Evolutionary conservation across 306 rosid species (phyloP).

Genomic region (Prunus dulcis): DNA sequence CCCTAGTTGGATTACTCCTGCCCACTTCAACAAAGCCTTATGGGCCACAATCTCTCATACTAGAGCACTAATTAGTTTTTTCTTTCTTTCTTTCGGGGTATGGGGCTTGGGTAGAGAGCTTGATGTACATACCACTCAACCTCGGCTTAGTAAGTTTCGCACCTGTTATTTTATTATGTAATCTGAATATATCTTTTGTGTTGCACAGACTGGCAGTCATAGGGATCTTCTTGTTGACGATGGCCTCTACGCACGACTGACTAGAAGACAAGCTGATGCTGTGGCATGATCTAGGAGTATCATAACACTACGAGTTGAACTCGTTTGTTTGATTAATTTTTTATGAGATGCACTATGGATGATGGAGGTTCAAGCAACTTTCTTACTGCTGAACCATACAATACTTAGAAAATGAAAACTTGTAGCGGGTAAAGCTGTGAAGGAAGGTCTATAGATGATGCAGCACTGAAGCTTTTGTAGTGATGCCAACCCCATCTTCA

Average conservation of each 20-base stretch:
- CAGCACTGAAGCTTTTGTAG: not conserved
- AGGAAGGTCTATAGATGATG: not conserved
- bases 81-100: not conserved
- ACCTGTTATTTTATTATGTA: not conserved
- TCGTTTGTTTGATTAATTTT: not conserved
- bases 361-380: constrained; percentile 24
- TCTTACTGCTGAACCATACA: constrained; percentile 35
- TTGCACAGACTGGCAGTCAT: constrained; percentile 71
- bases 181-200: constrained; percentile 8
- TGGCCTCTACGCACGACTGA: constrained; percentile 78
- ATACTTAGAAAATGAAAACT: constrained; percentile 11
- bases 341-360: constrained; percentile 21
- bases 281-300: constrained; percentile 45
- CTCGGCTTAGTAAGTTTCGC: not conserved
- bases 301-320: not conserved
- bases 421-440: not conserved
- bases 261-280: constrained; percentile 78
- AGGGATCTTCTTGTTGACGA: constrained; percentile 68
- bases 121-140: not conserved
- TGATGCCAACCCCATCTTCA: constrained; percentile 1
- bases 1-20: not conserved
- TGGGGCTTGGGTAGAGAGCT: not conserved
- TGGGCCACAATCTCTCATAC: not conserved
- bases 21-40: not conserved
- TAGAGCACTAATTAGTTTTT: not conserved